Evolutionary conservation across 306 rosid genomes (phyloP), one percentile per base, ranked within the genome.

Genomic region (Vigna trinervia): DNA sequence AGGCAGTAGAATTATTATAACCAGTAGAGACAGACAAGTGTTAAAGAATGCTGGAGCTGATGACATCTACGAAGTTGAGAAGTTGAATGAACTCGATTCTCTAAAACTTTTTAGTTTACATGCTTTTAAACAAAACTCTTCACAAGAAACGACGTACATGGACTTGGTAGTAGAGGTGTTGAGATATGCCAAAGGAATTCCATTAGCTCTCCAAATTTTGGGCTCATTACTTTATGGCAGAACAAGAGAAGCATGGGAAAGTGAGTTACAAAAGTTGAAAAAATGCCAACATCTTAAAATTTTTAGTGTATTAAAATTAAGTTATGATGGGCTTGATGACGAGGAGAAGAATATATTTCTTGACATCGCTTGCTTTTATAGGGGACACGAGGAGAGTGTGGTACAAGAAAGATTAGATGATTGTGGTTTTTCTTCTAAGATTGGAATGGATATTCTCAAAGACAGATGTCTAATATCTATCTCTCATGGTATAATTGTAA

Each of bases 141-240:
- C 85, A 5, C 1, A 0, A 6, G 52, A 50, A 26, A 26, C 1
- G 1, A 6, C 5, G 30, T 77, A 14, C n/a, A 1, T 5, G 34
- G 14, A 45, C 12, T 14, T 83, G 7, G 22, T 67, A 3, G 13
- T 19, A 45, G 12, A 51, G 79, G 69, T 58, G 1, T 28, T 83
- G 8, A 17, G 11, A 5, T 77, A 80, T 78, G 73, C 83, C 4
- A 14, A 39, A 34, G 81, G 89, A 10, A 28, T 72, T 80, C 89
- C 89, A 8, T 47, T 80, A 23, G 79, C 60, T 48, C 73, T 86
- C 38, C n/a, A 43, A 50, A 78, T 80, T 68, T 80, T 86, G 66
- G 90, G 88, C 3, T 50, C 43, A 5, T 12, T 66, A 12, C 69
- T 87, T 41, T 5, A 10, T 15, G 50, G 6, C 0, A 84, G 68